Evolutionary conservation across 441 rosid genomes (phyloP).

Genomic region (Codiaeum variegatum): DNA sequence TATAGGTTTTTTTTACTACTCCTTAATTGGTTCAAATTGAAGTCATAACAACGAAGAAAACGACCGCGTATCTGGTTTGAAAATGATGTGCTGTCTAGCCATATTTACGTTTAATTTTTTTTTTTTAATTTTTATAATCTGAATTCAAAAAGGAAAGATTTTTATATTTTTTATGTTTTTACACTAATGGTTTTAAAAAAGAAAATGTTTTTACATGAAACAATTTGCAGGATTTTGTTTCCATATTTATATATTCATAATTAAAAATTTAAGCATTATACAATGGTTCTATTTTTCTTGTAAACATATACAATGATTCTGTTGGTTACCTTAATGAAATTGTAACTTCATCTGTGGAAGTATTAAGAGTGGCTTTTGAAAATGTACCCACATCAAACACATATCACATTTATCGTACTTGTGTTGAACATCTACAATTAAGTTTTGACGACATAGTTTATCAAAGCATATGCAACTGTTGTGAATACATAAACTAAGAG

Average conservation of each 20-base stretch:
- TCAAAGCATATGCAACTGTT: neutral
- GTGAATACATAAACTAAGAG: neutral
- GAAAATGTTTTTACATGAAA: neutral
- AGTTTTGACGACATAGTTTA: neutral
- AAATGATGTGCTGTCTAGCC: constrained; percentile 7
- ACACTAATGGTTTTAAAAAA: too few relatives aligned
- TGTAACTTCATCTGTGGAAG: neutral
- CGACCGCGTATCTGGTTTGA: constrained; percentile 20
- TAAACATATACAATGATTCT: neutral
- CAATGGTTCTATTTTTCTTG: neutral
- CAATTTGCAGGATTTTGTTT: neutral
- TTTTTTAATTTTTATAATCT: neutral
- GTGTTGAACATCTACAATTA: constrained; percentile 14
- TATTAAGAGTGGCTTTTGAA: neutral
- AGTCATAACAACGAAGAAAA: constrained; percentile 13
- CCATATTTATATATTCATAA: neutral
- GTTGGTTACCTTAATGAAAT: neutral
- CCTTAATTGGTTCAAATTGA: neutral
- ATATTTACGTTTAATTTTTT: neutral
- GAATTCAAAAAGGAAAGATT: constrained; percentile 5
- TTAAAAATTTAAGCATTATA: neutral
- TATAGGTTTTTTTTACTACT: neutral
- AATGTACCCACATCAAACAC: constrained; percentile 11
- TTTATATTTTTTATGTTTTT: too few relatives aligned
- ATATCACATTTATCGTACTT: neutral